Evolutionary conservation across 1,284 basidiomycete genomes (phyloP), one percentile per base, ranked within the genome.

Genomic region (Cryptococcus sp.): DNA sequence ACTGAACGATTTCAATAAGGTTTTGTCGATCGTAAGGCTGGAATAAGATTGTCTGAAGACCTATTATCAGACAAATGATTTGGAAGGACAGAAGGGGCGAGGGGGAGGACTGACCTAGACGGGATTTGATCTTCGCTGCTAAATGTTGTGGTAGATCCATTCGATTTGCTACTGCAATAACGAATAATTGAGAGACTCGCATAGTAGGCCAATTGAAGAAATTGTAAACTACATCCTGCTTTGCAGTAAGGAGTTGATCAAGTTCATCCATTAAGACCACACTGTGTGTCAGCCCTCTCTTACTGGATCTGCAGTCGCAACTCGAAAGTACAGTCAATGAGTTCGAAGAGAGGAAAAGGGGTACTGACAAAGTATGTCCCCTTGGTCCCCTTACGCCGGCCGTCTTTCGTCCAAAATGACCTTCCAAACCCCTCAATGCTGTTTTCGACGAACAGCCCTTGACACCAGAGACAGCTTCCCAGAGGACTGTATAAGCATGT

Each of bases 191-290:
- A 50, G 88, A 90, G 14, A 85, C 85, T 0, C 83, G 81, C 53
- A 94, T 79, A 10, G 91, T 93, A 1, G 94, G 96, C 94, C 96
- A 98, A 72, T 98, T 98, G 81, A 98, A 98, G 76, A 98, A 94
- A 72, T 98, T 98, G 77, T 98, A 98, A 39, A 98, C 88, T 2
- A 98, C 94, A 61, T 98, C 93, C 74, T 98, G 94, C 68, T 96
- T 94, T 21, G 86, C 80, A 0, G 94, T 98, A 58, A 98, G 84
- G 31, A 98, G 81, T 72, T 98, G 94, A 74, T 98, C 94, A 2
- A 98, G 81, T 75, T 98, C 94, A 70, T 98, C 94, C 89, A 98
- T 97, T 22, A 98, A 78, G 3, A 98, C 91, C 4, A 98, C 87
- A 53, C 91, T 97, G 62, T 10, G 9, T 19, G 19, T 21, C 11